Percentiles rank a stretch among this genome's conserved stretches.
Evolutionary conservation across 345 rosid species (phyloP).

Genomic region (Gossypium anomalum): DNA sequence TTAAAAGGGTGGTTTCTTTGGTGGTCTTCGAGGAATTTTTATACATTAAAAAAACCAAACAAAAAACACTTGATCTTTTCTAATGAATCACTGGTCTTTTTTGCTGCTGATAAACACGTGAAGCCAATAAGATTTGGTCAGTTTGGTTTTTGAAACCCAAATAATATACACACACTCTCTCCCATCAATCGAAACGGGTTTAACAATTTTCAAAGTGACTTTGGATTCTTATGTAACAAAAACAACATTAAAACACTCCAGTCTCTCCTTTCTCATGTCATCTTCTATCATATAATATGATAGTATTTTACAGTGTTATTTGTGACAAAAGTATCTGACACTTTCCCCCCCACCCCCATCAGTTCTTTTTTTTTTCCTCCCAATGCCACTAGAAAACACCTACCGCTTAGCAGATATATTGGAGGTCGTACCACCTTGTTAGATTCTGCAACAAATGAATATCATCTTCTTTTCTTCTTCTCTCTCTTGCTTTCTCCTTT

Average conservation of each 20-base stretch:
- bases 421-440: conserved; percentile 15
- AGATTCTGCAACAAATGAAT: conserved; percentile 5
- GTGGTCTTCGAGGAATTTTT: conserved; percentile 13
- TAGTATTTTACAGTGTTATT: neutral
- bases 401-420: conserved; percentile 13
- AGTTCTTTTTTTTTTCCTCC: neutral
- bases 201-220: conserved; percentile 7
- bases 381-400: conserved; percentile 22
- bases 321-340: conserved; percentile 13
- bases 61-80: neutral
- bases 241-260: neutral
- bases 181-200: conserved; percentile 1
- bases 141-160: neutral
- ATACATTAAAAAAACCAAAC: neutral
- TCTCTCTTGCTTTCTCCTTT: conserved; percentile 14
- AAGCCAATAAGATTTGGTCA: conserved; percentile 9
- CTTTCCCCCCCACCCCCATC: neutral
- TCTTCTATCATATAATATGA: neutral
- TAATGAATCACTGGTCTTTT: neutral
- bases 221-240: conserved; percentile 14
- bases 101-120: conserved; percentile 19
- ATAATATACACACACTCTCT: too few relatives aligned
- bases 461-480: neutral
- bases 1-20: neutral
- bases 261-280: conserved; percentile 17